Conservation (phyloP, 345 rosid species). For the Acer yangbiense region DNA sequence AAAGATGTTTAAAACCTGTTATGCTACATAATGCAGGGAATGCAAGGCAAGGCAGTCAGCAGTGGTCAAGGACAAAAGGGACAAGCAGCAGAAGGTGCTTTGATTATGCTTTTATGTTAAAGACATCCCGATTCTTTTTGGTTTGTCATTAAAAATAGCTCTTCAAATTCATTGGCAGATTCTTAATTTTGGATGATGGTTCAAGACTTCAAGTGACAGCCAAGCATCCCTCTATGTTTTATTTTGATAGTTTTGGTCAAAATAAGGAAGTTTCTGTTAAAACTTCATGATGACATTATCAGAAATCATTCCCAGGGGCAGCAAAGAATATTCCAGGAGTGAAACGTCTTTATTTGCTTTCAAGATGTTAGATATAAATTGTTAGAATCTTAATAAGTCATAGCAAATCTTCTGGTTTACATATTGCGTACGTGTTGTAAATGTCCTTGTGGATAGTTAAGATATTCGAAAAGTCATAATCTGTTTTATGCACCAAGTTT, state of each 20-base stretch:
- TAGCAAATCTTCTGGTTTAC: neutral
- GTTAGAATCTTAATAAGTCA: neutral
- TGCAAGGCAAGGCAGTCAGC: constrained; percentile 91
- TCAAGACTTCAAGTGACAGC: neutral
- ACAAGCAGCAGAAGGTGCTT: constrained; percentile 92
- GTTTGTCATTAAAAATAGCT: neutral
- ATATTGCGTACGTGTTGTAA: neutral
- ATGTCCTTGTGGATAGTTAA: too few species aligned
- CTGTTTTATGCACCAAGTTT: neutral
- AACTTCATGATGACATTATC: neutral
- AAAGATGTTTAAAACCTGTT: neutral
- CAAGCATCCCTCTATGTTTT: too few species aligned
- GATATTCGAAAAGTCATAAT: neutral
- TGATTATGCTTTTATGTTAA: neutral
- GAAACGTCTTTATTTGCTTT: neutral
- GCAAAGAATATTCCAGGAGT: neutral
- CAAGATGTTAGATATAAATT: neutral
- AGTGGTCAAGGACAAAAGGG: constrained; percentile 85
- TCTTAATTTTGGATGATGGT: neutral
- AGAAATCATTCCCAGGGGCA: neutral
- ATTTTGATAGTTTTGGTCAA: too few species aligned
- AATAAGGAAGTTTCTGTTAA: too few species aligned
- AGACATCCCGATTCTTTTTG: neutral
- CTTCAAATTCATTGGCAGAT: neutral
- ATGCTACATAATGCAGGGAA: constrained; percentile 48